Evolutionary conservation across 768 basidiomycete genomes (phyloP).

Genomic region (Lactarius sanguifluus): DNA sequence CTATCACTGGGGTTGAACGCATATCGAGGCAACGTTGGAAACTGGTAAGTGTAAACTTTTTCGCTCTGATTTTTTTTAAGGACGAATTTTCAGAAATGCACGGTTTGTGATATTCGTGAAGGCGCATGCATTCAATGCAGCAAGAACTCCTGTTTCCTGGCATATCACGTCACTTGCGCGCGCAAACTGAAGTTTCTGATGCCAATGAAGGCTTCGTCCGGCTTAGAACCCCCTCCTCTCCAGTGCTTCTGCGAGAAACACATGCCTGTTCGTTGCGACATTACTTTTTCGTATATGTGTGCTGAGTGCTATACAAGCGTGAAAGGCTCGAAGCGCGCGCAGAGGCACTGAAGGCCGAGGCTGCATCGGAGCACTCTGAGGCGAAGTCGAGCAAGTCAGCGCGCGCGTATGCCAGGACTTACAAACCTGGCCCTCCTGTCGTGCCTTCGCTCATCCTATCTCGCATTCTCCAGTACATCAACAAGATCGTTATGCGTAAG

Average conservation of each 20-base stretch:
- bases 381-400: constrained; percentile 70
- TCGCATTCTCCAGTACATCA: constrained; percentile 72
- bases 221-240: constrained; percentile 68
- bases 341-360: constrained; percentile 56
- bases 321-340: constrained; percentile 65
- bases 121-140: constrained; percentile 98
- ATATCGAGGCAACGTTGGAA: constrained; percentile 94
- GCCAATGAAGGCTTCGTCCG: constrained; percentile 83
- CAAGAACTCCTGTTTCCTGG: constrained; percentile 84
- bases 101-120: constrained; percentile 53
- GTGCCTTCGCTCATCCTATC: constrained; percentile 85
- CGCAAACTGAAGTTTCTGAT: constrained; percentile 80
- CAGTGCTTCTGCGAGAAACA: constrained; percentile 89
- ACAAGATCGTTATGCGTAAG: constrained; percentile 67
- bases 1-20: constrained; percentile 83
- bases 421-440: constrained; percentile 89
- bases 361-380: constrained; percentile 42
- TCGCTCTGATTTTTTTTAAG: neutral
- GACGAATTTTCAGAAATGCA: constrained; percentile 49
- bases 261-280: constrained; percentile 57
- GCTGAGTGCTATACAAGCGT: constrained; percentile 43
- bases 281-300: neutral
- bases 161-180: constrained; percentile 95
- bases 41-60: constrained; percentile 56
- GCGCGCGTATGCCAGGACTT: constrained; percentile 87